Conservation (phyloP, 495 filamentous ascomycete species). For the Daldinia caldariorum region DNA sequence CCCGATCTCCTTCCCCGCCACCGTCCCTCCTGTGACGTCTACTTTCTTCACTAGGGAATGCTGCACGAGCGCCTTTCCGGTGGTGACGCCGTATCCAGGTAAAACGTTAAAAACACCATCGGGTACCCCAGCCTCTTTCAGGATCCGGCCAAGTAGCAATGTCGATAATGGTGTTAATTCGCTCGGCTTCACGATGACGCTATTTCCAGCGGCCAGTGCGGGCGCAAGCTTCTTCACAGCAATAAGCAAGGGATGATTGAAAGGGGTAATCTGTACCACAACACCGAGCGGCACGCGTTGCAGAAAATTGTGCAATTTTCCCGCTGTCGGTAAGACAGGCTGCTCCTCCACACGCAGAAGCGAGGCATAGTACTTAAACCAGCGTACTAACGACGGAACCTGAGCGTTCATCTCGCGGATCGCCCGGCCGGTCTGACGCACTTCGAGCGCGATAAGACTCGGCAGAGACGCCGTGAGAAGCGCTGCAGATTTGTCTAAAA, state of each 20-base stretch:
- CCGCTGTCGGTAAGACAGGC: constrained; percentile 67
- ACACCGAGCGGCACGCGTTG: constrained; percentile 69
- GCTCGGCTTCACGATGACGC: constrained; percentile 69
- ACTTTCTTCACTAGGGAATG: constrained; percentile 66
- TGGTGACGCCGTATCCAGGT: constrained; percentile 62
- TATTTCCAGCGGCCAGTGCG: constrained; percentile 70
- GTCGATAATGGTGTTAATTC: constrained; percentile 69
- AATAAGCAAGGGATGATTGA: constrained; percentile 72
- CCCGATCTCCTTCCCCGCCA: constrained; percentile 58
- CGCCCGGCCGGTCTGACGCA: constrained; percentile 68
- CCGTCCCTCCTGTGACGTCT: constrained; percentile 68
- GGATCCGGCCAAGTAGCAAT: constrained; percentile 60
- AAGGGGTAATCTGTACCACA: constrained; percentile 71
- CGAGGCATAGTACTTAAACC: constrained; percentile 72
- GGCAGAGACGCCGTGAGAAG: constrained; percentile 61
- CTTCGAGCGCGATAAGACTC: constrained; percentile 65
- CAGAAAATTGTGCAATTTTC: constrained; percentile 69
- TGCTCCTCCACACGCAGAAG: constrained; percentile 69
- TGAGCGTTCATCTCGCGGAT: constrained; percentile 74
- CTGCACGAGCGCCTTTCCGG: constrained; percentile 64
- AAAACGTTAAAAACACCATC: constrained; percentile 68
- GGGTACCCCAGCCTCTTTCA: constrained; percentile 65
- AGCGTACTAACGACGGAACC: constrained; percentile 67
- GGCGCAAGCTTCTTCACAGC: constrained; percentile 71
- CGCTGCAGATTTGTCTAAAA: constrained; percentile 65